Conservation (phyloP, 2,329 filamentous ascomycete species). For the Diaporthe batatas region DNA sequence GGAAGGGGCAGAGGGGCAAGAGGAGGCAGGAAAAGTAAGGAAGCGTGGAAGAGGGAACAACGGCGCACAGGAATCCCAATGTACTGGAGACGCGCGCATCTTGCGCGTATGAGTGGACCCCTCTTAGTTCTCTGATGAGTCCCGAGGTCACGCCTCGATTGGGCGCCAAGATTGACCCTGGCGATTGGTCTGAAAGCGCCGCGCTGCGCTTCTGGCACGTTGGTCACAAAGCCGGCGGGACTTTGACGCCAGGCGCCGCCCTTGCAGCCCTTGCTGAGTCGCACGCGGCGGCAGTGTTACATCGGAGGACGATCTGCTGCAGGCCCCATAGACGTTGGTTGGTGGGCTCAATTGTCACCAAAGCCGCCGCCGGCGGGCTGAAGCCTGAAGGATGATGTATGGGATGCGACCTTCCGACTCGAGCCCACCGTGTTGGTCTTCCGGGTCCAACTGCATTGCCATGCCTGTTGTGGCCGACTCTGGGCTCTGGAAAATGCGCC, state of each 20-base stretch:
- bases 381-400: neutral
- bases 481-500: too few species aligned
- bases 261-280: neutral
- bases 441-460: neutral
- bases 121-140: neutral
- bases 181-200: conserved; percentile 36
- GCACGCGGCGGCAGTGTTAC: conserved; percentile 35
- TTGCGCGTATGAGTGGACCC: conserved; percentile 32
- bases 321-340: conserved; percentile 15
- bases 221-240: conserved; percentile 27
- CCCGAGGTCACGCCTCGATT: neutral
- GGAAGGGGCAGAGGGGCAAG: neutral
- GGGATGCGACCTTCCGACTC: neutral
- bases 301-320: conserved; percentile 17
- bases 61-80: conserved; percentile 18
- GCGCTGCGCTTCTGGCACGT: conserved; percentile 18
- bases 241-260: conserved; percentile 35
- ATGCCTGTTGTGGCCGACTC: neutral
- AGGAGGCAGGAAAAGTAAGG: neutral
- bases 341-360: neutral
- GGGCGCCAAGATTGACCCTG: conserved; percentile 22
- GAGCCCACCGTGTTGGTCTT: neutral
- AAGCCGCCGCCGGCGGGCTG: neutral
- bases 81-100: conserved; percentile 27
- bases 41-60: neutral